Evolutionary conservation across 345 rosid species (phyloP).

Genomic region (Syzygium jambos): DNA sequence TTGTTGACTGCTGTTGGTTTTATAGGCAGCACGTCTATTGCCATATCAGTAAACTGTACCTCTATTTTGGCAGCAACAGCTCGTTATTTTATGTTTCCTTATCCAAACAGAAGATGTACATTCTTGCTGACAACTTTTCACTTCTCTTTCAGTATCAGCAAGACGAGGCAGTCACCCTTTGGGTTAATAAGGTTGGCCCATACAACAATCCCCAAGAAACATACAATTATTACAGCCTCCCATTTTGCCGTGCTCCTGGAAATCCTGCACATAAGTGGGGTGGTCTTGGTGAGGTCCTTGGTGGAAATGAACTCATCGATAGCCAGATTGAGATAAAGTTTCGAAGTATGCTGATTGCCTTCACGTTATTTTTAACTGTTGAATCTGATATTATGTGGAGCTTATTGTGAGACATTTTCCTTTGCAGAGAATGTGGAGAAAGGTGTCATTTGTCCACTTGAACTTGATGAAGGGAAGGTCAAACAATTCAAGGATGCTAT

Average conservation of each 20-base stretch:
- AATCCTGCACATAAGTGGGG: constrained; percentile 93
- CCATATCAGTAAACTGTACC: background rate
- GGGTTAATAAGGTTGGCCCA: constrained; percentile 99
- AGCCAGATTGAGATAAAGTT: constrained; percentile 79
- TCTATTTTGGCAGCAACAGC: background rate
- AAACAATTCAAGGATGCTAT: constrained; percentile 82
- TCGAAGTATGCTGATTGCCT: constrained; percentile 45
- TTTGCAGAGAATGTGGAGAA: constrained; percentile 56
- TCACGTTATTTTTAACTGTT: background rate
- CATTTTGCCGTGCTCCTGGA: constrained; percentile 68
- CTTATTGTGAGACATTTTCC: background rate
- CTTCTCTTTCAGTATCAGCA: constrained; percentile 58
- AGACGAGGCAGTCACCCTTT: constrained; percentile 75
- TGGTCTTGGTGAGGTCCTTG: constrained; percentile 99
- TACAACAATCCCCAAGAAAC: constrained; percentile 99
- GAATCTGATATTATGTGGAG: background rate
- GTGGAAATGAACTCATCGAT: constrained; percentile 99
- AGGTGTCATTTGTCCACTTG: constrained; percentile 46
- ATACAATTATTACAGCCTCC: constrained; percentile 97
- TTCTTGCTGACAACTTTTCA: background rate
- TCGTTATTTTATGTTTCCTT: background rate
- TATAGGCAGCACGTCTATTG: background rate
- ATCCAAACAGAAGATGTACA: background rate
- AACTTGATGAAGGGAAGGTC: constrained; percentile 60
- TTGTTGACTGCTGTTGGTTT: background rate